Base-by-base conservation (phyloP, 306 rosid species). In the Cercis canadensis region DNA sequence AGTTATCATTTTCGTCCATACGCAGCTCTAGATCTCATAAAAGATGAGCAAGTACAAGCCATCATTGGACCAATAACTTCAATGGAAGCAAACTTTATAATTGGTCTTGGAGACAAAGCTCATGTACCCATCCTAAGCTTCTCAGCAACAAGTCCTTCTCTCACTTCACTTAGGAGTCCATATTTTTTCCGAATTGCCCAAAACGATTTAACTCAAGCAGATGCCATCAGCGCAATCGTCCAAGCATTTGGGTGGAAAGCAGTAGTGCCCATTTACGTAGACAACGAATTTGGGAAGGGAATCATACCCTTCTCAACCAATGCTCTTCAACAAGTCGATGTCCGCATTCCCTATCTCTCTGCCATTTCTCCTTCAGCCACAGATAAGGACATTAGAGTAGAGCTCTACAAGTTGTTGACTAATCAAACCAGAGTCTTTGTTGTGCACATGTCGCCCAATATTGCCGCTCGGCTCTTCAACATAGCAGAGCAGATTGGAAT, bases 41-140 rank as follows among this genome's bases (percentile, higher is more conserved):
- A n/a, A n/a, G n/a, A n/a, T 41, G 5, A 13, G 1, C 5, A 73
- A 37, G 80, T 83, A 0, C 17, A 73, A 64, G 81, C 79, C 15
- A 83, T 83, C 32, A 4, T 83, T 12, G 87, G 87, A 18, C 81
- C 79, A 7, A 39, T 0, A 45, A 51, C 50, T 11, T 78, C 78
- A 11, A 69, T 39, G 72, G 68, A 82, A 19, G 74, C 83, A 13
- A 11, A 16, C 53, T 78, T 82, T 29, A 32, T 78, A 0, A 69
- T 78, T 14, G 24, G 55, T 8, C 72, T 82, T 0, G 86, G 78
- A 24, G 59, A 79, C 2, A 56, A 71, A 67, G 78, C 74, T 9
- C 51, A 55, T 3, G 87, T 83, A 4, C 87, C 87, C 36, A 75
- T 83, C 31, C 45, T 83, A 31, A 70, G 78, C 16, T 83, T 75